Evolutionary conservation across 2,329 filamentous ascomycete genomes (phyloP), one percentile per base, ranked within the genome.

Genomic region (Hyphodiscus sp.): DNA sequence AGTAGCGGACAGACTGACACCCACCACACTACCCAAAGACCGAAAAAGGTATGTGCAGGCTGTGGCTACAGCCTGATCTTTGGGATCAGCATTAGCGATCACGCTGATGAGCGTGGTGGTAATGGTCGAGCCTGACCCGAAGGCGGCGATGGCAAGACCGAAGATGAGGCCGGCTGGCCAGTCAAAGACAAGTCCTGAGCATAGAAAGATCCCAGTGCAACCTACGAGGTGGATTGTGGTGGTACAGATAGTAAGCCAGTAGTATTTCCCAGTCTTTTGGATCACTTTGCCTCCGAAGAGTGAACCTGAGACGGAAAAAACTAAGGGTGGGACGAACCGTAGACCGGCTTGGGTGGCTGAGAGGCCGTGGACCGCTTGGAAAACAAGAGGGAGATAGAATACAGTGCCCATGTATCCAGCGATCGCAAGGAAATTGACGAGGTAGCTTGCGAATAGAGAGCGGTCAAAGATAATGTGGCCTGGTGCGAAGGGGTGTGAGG

Each of bases 21-120:
- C 80, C 53, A 89, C 72, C n/a, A 85, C 86, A 52, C 91, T 75
- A 11, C 87, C 89, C 0, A 91, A 74, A 1, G 85, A 86, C 41
- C 88, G 83, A 74, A 92, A 92, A 20, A 92, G 80, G 69, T 92
- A 92, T 19, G 83, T 87, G 67, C 86, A 90, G 8, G 89, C 88
- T 16, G 88, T 87, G 3, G 84, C 86, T 1, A 91, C 80, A 1
- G 89, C 87, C 57, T 87, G 83, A 60, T 91, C 87, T 44, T 81
- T 76, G 2, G 76, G 73, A 1, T 79, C 72, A 0, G 85, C 80
- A 64, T 90, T 89, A 30, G 87, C 83, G 58, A 91, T 81, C 41
- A 91, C 74, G 1, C 78, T 85, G 46, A 91, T 83, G 33, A 91
- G 76, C 0, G 85, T 84, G 0, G 84, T 86, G 0, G 87, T 91